Percentiles rank a stretch among this genome's conserved stretches.
Evolutionary conservation across 2,329 filamentous ascomycete genomes (phyloP).

Genomic region (Aspergillus novoparasiticus): DNA sequence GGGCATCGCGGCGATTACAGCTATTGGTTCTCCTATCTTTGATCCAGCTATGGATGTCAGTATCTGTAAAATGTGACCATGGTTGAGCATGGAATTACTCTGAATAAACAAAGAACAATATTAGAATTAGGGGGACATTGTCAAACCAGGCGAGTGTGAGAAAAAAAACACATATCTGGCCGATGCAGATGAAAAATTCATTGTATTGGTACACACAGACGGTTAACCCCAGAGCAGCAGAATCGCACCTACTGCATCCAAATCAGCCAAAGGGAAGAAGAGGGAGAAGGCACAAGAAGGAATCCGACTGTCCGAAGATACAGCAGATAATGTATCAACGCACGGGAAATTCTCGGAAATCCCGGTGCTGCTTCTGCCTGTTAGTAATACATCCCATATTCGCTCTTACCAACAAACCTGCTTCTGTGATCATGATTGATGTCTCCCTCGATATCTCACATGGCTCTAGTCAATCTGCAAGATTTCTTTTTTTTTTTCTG

Average conservation of each 20-base stretch:
- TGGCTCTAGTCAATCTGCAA: no score
- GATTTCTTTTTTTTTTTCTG: no score
- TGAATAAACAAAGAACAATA: no score
- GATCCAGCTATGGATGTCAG: no score
- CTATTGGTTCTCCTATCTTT: no score
- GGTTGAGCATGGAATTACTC: no score
- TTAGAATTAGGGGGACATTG: no score
- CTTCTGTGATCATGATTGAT: background rate
- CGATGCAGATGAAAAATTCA: background rate
- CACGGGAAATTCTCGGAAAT: background rate
- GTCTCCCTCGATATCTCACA: background rate
- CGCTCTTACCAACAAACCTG: background rate
- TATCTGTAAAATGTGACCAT: no score
- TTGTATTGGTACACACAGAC: background rate
- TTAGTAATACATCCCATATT: background rate
- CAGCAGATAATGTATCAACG: background rate
- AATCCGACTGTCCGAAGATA: background rate
- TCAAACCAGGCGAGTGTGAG: background rate
- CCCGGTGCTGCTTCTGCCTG: background rate
- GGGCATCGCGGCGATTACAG: no score
- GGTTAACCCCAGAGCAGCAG: no score
- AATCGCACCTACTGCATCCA: no score
- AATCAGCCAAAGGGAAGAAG: background rate
- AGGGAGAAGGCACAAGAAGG: background rate
- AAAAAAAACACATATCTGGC: background rate